Evolutionary conservation across 306 rosid species (phyloP).

Genomic region (Dicorynia guianensis): DNA sequence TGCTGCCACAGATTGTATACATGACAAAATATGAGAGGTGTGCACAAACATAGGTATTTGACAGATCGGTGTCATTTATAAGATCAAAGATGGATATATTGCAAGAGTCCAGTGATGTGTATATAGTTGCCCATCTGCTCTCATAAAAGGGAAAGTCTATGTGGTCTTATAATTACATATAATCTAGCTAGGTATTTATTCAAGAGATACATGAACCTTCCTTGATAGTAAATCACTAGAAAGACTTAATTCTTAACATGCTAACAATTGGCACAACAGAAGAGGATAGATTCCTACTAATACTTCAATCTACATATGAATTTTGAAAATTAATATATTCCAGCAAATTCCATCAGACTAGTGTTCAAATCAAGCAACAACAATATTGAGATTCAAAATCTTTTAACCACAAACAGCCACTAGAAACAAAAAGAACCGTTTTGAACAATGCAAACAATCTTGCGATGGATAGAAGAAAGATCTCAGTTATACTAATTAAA

Average conservation of each 20-base stretch:
- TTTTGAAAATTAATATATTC: not conserved
- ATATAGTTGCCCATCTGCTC: not conserved
- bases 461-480: too few relatives aligned
- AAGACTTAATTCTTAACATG: conserved; percentile 6
- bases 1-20: not conserved
- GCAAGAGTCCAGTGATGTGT: too few relatives aligned
- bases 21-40: not conserved
- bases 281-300: not conserved
- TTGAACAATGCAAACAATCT: too few relatives aligned
- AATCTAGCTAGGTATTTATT: too few relatives aligned
- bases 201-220: not conserved
- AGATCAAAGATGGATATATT: too few relatives aligned
- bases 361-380: not conserved
- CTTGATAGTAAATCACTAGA: not conserved
- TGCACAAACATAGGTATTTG: too few relatives aligned
- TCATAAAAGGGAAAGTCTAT: not conserved
- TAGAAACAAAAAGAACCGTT: too few relatives aligned
- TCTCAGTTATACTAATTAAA: too few relatives aligned
- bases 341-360: not conserved
- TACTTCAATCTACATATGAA: not conserved
- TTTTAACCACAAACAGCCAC: too few relatives aligned
- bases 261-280: conserved; percentile 7
- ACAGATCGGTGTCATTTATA: too few relatives aligned
- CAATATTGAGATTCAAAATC: too few relatives aligned
- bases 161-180: too few relatives aligned